These are phyloP conservation scores for Chalciporus sp. DNA, from an alignment of 1,284 basidiomycete genomes.

Conservation along the genomic window DNA sequence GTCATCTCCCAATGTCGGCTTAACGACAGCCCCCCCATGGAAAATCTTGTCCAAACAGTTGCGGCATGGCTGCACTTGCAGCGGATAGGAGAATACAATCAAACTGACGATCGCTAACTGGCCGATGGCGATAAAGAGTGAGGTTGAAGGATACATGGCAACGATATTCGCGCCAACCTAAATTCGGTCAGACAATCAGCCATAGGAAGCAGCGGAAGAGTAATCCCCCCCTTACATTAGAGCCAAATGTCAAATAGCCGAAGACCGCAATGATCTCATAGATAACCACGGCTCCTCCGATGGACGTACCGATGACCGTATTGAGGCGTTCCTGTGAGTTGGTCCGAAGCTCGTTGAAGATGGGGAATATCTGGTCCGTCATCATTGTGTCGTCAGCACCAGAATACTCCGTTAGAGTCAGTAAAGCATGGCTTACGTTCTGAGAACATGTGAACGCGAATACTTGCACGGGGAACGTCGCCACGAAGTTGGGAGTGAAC, in stretches of 20 bases:
- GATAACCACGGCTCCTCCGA: slow-evolving; percentile 76
- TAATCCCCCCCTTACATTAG: slow-evolving; percentile 51
- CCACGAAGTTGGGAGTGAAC: slow-evolving; percentile 78
- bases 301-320: slow-evolving; percentile 82
- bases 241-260: slow-evolving; percentile 96
- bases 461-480: slow-evolving; percentile 92
- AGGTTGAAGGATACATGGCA: slow-evolving; percentile 94
- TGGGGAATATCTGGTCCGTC: slow-evolving; percentile 73
- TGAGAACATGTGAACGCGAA: slow-evolving; percentile 93
- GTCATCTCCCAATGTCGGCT: slow-evolving; percentile 44
- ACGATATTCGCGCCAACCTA: slow-evolving; percentile 91
- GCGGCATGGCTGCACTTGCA: slow-evolving; percentile 93
- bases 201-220: background rate
- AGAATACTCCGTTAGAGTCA: slow-evolving; percentile 7
- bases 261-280: slow-evolving; percentile 87
- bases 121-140: slow-evolving; percentile 89
- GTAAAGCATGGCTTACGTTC: slow-evolving; percentile 60
- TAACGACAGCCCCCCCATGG: slow-evolving; percentile 41
- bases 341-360: slow-evolving; percentile 88
- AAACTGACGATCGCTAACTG: slow-evolving; percentile 92
- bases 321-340: slow-evolving; percentile 88
- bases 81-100: slow-evolving; percentile 89
- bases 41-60: slow-evolving; percentile 93
- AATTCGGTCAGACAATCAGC: slow-evolving; percentile 7
- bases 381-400: slow-evolving; percentile 29